Evolutionary conservation across 345 rosid species (phyloP), one percentile per base, ranked within the genome.

Genomic region (Cochlearia excelsa): DNA sequence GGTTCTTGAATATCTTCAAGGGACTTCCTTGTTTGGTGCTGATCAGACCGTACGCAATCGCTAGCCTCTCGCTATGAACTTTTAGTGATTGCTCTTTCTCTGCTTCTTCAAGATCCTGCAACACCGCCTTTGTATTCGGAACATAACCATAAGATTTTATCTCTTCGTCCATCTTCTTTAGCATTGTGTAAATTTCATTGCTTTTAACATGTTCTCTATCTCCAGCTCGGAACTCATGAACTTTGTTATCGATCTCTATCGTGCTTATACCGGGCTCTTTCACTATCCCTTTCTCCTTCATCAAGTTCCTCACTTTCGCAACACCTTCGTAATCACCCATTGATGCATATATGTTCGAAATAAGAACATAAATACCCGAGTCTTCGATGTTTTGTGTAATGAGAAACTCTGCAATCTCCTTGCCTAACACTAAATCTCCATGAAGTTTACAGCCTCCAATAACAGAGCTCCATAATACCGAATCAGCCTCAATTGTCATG

Each of bases 31-130:
- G 77, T 59, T 66, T 68, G 3, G 87, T 81, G 51, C 81, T 80
- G 50, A 84, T 73, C 4, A 84, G 82, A 33, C 97, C 97, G 2
- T 70, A 84, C 8, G 90, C 87, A 50, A 84, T 60, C 0, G 95
- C 84, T 2, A 84, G 82, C 61, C 83, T 89, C 75, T 86, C 88
- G 31, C 95, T 84, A 38, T 83, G 90, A 51, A 83, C 90, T 76
- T 74, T 70, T 26, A 90, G 86, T 4, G 83, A 76, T 45, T 58
- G 81, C 60, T 78, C 79, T 56, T 79, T 86, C 51, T 81, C 77
- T 6, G 4, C 54, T 4, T 78, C 84, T 40, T 54, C 82, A 0
- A 84, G 55, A 66, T 86, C 84, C 0, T 83, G 85, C 9, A 83
- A 68, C 34, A 90, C 90, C 3, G 16, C 57, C 3, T 79, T 79